Evolutionary conservation across 495 filamentous ascomycete species (phyloP).

Genomic region (Pseudevernia furfuracea): DNA sequence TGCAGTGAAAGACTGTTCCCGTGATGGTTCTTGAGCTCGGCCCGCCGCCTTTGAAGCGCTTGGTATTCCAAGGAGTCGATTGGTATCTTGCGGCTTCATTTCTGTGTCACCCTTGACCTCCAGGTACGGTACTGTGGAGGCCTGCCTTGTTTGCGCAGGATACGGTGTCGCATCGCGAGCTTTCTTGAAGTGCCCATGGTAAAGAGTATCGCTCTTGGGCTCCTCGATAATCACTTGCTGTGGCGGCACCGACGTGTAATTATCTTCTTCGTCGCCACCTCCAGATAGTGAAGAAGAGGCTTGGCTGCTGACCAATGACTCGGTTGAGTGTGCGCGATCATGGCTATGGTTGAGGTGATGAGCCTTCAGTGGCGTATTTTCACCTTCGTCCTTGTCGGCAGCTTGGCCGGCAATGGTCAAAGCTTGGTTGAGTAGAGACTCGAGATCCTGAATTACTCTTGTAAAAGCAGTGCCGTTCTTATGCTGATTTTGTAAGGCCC

Average conservation of each 20-base stretch:
- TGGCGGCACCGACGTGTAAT: constrained; percentile 15
- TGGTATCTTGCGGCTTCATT: background rate
- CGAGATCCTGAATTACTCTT: constrained; percentile 37
- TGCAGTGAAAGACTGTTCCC: background rate
- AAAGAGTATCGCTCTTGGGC: constrained; percentile 1
- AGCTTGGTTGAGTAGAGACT: constrained; percentile 41
- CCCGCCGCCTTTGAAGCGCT: background rate
- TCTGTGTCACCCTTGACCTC: background rate
- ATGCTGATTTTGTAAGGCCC: constrained; percentile 13
- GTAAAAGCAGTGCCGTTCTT: constrained; percentile 18
- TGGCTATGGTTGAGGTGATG: constrained; percentile 6
- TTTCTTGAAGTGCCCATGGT: constrained; percentile 12
- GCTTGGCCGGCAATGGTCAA: constrained; percentile 37
- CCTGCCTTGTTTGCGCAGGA: constrained; percentile 11
- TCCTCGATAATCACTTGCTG: constrained; percentile 8
- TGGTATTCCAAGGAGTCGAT: constrained; percentile 2
- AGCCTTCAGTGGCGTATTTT: constrained; percentile 1
- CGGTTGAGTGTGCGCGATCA: constrained; percentile 2
- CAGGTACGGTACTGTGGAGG: constrained; percentile 1
- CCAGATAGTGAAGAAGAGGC: constrained; percentile 15
- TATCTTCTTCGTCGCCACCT: constrained; percentile 20
- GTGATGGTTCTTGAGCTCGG: background rate
- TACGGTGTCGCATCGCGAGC: constrained; percentile 15
- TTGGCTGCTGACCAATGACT: constrained; percentile 25
- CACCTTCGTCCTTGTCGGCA: constrained; percentile 25